Evolutionary conservation across 768 basidiomycete species (phyloP).

Genomic region (Leccinum olivaceopallidum): DNA sequence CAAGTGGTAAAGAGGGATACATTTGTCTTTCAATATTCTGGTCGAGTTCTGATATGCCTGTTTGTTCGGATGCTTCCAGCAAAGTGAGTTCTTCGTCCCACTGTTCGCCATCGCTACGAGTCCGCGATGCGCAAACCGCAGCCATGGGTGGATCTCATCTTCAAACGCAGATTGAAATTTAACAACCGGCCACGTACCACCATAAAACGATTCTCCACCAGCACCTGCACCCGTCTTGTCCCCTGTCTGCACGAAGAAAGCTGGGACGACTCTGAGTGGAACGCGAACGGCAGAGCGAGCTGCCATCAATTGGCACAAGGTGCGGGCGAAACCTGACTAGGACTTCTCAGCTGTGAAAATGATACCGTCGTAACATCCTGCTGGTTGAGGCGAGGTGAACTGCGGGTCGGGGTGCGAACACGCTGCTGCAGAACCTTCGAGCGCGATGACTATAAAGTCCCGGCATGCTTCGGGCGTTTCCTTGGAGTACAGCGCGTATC

Average conservation of each 20-base stretch:
- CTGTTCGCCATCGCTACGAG: conserved; percentile 93
- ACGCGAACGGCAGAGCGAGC: neutral
- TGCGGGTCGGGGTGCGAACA: neutral
- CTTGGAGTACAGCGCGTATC: conserved; percentile 32
- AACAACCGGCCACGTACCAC: conserved; percentile 48
- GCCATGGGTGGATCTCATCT: conserved; percentile 92
- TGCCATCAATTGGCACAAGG: neutral
- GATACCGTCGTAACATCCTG: conserved; percentile 95
- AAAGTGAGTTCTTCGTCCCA: conserved; percentile 60
- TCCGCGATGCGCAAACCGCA: conserved; percentile 88
- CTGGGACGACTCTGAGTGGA: conserved; percentile 71
- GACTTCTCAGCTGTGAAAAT: conserved; percentile 83
- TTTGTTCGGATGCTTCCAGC: neutral
- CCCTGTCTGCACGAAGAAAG: conserved; percentile 95
- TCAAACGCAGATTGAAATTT: conserved; percentile 50
- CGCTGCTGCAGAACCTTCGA: conserved; percentile 65
- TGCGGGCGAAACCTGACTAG: neutral
- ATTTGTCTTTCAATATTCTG: conserved; percentile 35
- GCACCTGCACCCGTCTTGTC: conserved; percentile 89
- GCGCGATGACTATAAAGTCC: conserved; percentile 83
- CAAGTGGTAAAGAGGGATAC: conserved; percentile 9
- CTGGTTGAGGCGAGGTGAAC: conserved; percentile 7
- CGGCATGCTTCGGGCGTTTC: conserved; percentile 95
- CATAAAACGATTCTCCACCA: conserved; percentile 95
- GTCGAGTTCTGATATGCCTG: conserved; percentile 30